Evolutionary conservation across 2,329 filamentous ascomycete species (phyloP).

Genomic region (Aspergillus felis): DNA sequence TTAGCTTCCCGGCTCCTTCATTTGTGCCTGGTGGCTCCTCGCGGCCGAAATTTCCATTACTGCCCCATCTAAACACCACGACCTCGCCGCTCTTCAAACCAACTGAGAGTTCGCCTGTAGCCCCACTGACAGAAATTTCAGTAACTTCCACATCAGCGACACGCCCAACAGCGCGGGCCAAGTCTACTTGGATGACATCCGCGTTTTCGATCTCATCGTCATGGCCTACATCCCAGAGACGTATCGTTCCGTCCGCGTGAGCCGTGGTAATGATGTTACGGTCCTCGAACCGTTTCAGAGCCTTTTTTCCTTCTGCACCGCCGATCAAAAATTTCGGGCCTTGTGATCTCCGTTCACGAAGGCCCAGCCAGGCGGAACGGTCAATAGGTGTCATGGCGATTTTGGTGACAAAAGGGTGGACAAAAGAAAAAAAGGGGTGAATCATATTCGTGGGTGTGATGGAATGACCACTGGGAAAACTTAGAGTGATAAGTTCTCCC

Average conservation of each 20-base stretch:
- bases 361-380: slow-evolving; percentile 78
- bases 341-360: slow-evolving; percentile 77
- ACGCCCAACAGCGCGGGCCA: slow-evolving; percentile 77
- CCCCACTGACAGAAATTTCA: slow-evolving; percentile 73
- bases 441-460: slow-evolving; percentile 92
- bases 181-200: slow-evolving; percentile 75
- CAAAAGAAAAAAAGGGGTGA: slow-evolving; percentile 79
- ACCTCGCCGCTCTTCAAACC: slow-evolving; percentile 82
- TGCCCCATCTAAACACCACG: slow-evolving; percentile 82
- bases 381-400: slow-evolving; percentile 70
- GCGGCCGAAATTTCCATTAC: slow-evolving; percentile 67
- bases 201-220: slow-evolving; percentile 91
- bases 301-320: slow-evolving; percentile 67
- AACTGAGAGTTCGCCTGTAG: slow-evolving; percentile 77
- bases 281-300: slow-evolving; percentile 72
- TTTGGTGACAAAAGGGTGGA: slow-evolving; percentile 82
- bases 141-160: slow-evolving; percentile 72
- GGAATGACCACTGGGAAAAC: slow-evolving; percentile 85
- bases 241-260: slow-evolving; percentile 86
- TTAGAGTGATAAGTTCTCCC: slow-evolving; percentile 84
- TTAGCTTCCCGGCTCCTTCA: slow-evolving; percentile 65
- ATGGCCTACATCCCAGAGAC: slow-evolving; percentile 89
- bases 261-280: slow-evolving; percentile 82
- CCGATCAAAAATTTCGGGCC: slow-evolving; percentile 76
- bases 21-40: slow-evolving; percentile 53